A percentile compares a stretch with the other conserved stretches of the same genome.
phyloP scores from a whole-genome alignment of 2,329 filamentous ascomycete genomes.

The Neonectria ditissima region DNA sequence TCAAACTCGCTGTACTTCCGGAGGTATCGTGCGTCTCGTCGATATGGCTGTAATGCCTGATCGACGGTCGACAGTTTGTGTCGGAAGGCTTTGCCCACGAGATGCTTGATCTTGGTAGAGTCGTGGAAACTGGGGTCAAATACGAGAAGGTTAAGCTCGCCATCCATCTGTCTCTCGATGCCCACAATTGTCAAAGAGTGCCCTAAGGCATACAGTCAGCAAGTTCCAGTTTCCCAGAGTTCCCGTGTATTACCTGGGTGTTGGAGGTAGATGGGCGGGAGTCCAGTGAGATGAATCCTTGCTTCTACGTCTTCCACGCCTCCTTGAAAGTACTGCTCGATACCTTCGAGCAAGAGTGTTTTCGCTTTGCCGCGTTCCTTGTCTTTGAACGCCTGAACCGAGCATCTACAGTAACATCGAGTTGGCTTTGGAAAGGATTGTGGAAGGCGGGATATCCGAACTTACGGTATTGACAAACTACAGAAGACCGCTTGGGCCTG shows the following conservation, averaged over 20 bases:
- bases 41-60: conserved; percentile 76
- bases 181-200: conserved; percentile 94
- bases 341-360: conserved; percentile 70
- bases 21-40: conserved; percentile 76
- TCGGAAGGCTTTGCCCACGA: conserved; percentile 63
- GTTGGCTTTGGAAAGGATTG: conserved; percentile 10
- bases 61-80: conserved; percentile 53
- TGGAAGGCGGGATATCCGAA: conserved; percentile 13
- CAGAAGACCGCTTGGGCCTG: conserved; percentile 84
- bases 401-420: conserved; percentile 59
- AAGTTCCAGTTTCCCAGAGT: not conserved
- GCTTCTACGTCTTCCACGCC: conserved; percentile 55
- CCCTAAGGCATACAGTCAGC: conserved; percentile 57
- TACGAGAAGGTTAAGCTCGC: conserved; percentile 78
- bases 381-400: conserved; percentile 70
- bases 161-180: conserved; percentile 76
- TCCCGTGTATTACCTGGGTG: conserved; percentile 68
- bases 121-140: conserved; percentile 90
- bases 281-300: conserved; percentile 74
- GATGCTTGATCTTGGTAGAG: conserved; percentile 69
- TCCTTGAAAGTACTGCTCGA: conserved; percentile 81
- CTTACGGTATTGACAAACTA: conserved; percentile 74
- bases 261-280: conserved; percentile 92
- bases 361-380: conserved; percentile 58
- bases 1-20: conserved; percentile 82